phyloP scores from a whole-genome alignment of 495 filamentous ascomycete genomes.

The Penicillium daleae region DNA sequence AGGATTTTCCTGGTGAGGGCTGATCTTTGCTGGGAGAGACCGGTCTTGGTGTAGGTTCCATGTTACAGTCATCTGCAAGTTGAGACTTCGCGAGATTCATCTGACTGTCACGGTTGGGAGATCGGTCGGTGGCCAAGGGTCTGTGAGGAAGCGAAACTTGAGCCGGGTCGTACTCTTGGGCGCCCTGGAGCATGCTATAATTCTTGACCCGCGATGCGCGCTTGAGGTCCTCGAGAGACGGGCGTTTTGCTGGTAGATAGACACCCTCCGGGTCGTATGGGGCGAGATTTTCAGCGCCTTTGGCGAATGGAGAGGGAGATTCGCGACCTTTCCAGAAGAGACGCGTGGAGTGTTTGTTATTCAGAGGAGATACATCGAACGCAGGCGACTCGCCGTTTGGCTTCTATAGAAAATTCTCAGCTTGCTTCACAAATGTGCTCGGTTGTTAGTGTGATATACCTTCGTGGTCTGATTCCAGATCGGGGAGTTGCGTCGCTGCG shows the following conservation, averaged over 20 bases:
- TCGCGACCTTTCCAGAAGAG: slow-evolving; percentile 86
- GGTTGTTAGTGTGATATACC: slow-evolving; percentile 42
- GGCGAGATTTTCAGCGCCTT: slow-evolving; percentile 67
- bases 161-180: slow-evolving; percentile 88
- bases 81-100: slow-evolving; percentile 53
- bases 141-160: slow-evolving; percentile 73
- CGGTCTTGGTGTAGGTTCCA: slow-evolving; percentile 44
- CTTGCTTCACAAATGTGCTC: slow-evolving; percentile 26
- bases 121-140: slow-evolving; percentile 67
- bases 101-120: slow-evolving; percentile 62
- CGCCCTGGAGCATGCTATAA: slow-evolving; percentile 90
- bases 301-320: slow-evolving; percentile 60
- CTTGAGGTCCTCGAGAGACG: slow-evolving; percentile 92
- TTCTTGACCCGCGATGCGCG: slow-evolving; percentile 94
- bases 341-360: slow-evolving; percentile 68
- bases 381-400: slow-evolving; percentile 71
- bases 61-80: slow-evolving; percentile 39
- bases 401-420: slow-evolving; percentile 29
- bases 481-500: slow-evolving; percentile 70
- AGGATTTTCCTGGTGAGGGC: slow-evolving; percentile 82
- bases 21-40: slow-evolving; percentile 74
- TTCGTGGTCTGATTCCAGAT: slow-evolving; percentile 72
- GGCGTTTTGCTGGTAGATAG: slow-evolving; percentile 71
- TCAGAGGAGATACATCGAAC: slow-evolving; percentile 75
- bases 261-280: slow-evolving; percentile 64